phyloP scores from a whole-genome alignment of 345 rosid species.

The Hypericum perforatum region DNA sequence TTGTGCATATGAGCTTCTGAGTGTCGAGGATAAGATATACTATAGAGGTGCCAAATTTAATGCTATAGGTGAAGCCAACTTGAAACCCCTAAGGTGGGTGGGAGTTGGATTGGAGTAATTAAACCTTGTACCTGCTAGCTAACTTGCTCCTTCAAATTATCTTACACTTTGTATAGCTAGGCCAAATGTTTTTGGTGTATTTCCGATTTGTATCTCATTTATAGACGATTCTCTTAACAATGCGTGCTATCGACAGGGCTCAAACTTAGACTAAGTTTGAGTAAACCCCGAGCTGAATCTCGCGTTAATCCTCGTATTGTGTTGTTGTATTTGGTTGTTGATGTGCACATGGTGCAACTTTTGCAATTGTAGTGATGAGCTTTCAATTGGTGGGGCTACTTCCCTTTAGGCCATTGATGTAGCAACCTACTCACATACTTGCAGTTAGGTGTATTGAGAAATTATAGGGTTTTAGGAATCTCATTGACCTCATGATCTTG shows the following conservation, averaged over 20 bases:
- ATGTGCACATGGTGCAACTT: too few species aligned
- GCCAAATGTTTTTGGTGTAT: conserved; percentile 11
- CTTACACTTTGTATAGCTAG: conserved; percentile 5
- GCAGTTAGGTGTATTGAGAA: conserved; percentile 22
- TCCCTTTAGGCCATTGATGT: neutral
- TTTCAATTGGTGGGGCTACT: neutral
- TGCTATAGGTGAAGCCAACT: conserved; percentile 37
- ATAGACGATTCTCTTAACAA: neutral
- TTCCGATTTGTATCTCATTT: neutral
- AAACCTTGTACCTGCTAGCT: conserved; percentile 18
- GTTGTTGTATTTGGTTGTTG: too few species aligned
- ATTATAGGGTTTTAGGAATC: conserved; percentile 22
- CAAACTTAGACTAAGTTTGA: too few species aligned
- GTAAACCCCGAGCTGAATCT: too few species aligned
- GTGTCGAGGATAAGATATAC: conserved; percentile 21
- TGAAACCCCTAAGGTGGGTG: conserved; percentile 24
- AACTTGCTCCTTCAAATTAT: conserved; percentile 10
- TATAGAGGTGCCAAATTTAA: conserved; percentile 26
- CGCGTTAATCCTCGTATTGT: too few species aligned
- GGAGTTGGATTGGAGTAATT: conserved; percentile 35
- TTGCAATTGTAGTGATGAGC: neutral
- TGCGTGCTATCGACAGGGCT: too few species aligned
- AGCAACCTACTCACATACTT: neutral
- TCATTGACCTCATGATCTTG: conserved; percentile 8
- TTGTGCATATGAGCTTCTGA: conserved; percentile 12